These are phyloP conservation scores for Xylariaceae sp. DNA, from an alignment of 2,329 filamentous ascomycete species.

Conservation along the genomic window DNA sequence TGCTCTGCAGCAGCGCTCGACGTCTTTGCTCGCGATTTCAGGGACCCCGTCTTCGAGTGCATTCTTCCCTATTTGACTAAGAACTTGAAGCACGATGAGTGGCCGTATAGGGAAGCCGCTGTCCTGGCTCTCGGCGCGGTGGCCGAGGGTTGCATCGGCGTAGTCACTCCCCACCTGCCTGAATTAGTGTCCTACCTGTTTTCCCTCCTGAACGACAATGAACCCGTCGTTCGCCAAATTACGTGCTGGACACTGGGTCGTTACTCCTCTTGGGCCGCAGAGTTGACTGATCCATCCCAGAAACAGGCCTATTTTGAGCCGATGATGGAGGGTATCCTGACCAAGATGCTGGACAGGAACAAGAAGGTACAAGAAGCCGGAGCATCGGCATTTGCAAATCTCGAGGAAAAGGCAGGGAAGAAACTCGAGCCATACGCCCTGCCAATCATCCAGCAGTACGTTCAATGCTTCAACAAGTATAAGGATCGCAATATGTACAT, in stretches of 20 bases:
- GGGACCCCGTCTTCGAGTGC: slow-evolving; percentile 80
- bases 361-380: slow-evolving; percentile 97
- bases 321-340: slow-evolving; percentile 93
- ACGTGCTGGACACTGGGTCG: slow-evolving; percentile 96
- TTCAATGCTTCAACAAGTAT: slow-evolving; percentile 88
- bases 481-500: slow-evolving; percentile 99
- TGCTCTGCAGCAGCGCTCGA: slow-evolving; percentile 95
- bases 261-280: slow-evolving; percentile 88
- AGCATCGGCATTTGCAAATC: slow-evolving; percentile 90
- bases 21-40: slow-evolving; percentile 88
- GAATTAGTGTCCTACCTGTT: slow-evolving; percentile 89
- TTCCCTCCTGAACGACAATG: slow-evolving; percentile 74
- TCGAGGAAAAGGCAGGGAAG: slow-evolving; percentile 88
- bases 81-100: slow-evolving; percentile 83
- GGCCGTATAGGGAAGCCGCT: slow-evolving; percentile 89
- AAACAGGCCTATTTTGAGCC: slow-evolving; percentile 82
- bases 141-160: slow-evolving; percentile 87
- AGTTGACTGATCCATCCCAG: slow-evolving; percentile 61
- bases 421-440: slow-evolving; percentile 79
- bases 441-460: slow-evolving; percentile 88
- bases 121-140: slow-evolving; percentile 93
- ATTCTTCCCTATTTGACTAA: slow-evolving; percentile 90
- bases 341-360: slow-evolving; percentile 93
- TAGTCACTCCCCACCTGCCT: slow-evolving; percentile 84
- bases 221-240: slow-evolving; percentile 91